Percentiles rank a stretch among this genome's conserved stretches.
Conservation (phyloP, 306 rosid genomes). For the Corylus heterophylla region DNA sequence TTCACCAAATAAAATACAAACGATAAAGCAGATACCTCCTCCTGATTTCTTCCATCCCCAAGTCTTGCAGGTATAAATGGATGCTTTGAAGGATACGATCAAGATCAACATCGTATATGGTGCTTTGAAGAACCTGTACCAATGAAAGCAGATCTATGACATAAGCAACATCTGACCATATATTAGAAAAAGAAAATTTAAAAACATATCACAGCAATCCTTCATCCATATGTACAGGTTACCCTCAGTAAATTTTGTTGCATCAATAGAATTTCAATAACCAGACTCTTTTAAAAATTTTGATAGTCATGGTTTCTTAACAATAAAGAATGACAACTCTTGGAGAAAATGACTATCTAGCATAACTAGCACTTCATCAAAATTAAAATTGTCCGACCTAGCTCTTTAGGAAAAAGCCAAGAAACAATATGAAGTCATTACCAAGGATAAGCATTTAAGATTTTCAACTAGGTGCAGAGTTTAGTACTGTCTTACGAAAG, state of each 20-base stretch:
- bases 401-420: not conserved
- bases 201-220: not conserved
- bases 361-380: not conserved
- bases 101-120: conserved; percentile 89
- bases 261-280: not conserved
- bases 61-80: conserved; percentile 92
- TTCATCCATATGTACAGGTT: not conserved
- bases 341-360: not conserved
- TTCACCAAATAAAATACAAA: not conserved
- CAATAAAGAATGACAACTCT: conserved; percentile 2
- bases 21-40: conserved; percentile 63
- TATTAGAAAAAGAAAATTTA: not conserved
- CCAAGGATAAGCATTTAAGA: not conserved
- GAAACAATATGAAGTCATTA: not conserved
- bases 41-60: conserved; percentile 99
- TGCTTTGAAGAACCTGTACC: conserved; percentile 94
- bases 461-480: not conserved
- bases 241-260: not conserved
- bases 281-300: not conserved
- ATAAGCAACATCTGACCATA: not conserved
- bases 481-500: not conserved
- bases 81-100: conserved; percentile 97
- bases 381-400: not conserved
- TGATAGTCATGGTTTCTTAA: conserved; percentile 6
- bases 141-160: conserved; percentile 20